Conservation (phyloP, 768 basidiomycete genomes). For the Termitomyces sp. region DNA sequence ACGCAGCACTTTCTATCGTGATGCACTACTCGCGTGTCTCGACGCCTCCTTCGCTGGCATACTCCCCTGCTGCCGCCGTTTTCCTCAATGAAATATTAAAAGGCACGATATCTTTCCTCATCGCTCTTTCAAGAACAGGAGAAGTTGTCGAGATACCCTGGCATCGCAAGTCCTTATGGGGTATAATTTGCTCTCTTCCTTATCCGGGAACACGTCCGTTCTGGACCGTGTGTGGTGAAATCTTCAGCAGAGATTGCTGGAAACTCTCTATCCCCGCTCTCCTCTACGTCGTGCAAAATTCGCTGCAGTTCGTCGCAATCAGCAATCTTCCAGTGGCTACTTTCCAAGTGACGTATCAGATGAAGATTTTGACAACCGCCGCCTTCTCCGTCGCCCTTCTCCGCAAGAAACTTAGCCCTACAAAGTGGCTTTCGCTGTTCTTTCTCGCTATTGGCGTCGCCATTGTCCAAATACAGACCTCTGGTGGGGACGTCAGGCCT, state of each 20-base stretch:
- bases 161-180: slow-evolving; percentile 34
- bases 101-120: slow-evolving; percentile 83
- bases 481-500: slow-evolving; percentile 19
- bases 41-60: slow-evolving; percentile 67
- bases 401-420: slow-evolving; percentile 60
- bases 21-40: slow-evolving; percentile 99
- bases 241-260: slow-evolving; percentile 95
- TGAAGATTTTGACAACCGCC: slow-evolving; percentile 97
- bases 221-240: slow-evolving; percentile 54
- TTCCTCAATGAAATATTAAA: slow-evolving; percentile 93
- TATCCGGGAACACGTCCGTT: slow-evolving; percentile 46
- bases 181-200: slow-evolving; percentile 27
- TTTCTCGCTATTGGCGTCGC: slow-evolving; percentile 90
- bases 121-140: slow-evolving; percentile 60
- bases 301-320: slow-evolving; percentile 94
- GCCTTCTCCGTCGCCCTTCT: slow-evolving; percentile 86
- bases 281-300: slow-evolving; percentile 94
- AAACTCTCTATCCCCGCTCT: slow-evolving; percentile 96
- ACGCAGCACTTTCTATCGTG: slow-evolving; percentile 91
- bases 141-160: slow-evolving; percentile 34
- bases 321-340: slow-evolving; percentile 94
- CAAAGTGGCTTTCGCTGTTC: slow-evolving; percentile 85
- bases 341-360: slow-evolving; percentile 97
- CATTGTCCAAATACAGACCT: slow-evolving; percentile 89
- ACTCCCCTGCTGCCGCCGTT: slow-evolving; percentile 93